Percentiles rank a stretch among this genome's conserved stretches.
phyloP scores from a whole-genome alignment of 352 stramenopile genomes.

The Globisporangium lucens region DNA sequence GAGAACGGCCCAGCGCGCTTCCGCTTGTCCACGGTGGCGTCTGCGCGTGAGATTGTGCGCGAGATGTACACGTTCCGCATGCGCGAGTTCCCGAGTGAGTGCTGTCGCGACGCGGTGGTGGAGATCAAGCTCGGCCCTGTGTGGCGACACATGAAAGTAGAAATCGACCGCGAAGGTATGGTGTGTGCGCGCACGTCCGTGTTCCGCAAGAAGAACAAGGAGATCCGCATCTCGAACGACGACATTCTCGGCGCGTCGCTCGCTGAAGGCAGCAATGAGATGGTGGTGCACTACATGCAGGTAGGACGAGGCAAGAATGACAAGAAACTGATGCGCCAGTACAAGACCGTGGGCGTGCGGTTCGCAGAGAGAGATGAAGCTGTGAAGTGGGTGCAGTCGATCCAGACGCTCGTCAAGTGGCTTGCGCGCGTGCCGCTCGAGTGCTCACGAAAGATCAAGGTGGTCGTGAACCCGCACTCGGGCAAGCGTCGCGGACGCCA shows the following conservation, averaged over 20 bases:
- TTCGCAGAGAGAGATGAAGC: conserved; percentile 31
- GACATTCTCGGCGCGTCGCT: conserved; percentile 48
- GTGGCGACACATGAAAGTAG: conserved; percentile 50
- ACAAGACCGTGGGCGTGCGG: conserved; percentile 38
- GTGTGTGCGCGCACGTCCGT: conserved; percentile 50
- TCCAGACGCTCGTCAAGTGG: conserved; percentile 69
- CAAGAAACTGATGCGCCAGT: conserved; percentile 51
- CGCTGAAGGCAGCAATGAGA: conserved; percentile 18
- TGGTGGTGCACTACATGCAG: conserved; percentile 68
- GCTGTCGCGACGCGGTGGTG: conserved; percentile 25
- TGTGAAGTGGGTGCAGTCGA: conserved; percentile 29
- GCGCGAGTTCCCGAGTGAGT: conserved; percentile 54
- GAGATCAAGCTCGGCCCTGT: conserved; percentile 43
- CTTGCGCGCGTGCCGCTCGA: conserved; percentile 58
- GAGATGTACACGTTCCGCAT: conserved; percentile 67
- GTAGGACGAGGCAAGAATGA: conserved; percentile 49
- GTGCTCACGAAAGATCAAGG: conserved; percentile 57
- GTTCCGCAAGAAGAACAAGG: conserved; percentile 61
- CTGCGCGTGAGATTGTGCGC: conserved; percentile 55
- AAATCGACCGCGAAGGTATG: conserved; percentile 55
- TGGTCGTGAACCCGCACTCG: conserved; percentile 77
- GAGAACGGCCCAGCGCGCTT: conserved; percentile 55
- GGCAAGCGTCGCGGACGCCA: conserved; percentile 55
- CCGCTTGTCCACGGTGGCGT: conserved; percentile 54
- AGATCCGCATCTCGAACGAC: conserved; percentile 46